A percentile compares a stretch with the other conserved stretches of the same genome.
phyloP scores from a whole-genome alignment of 345 rosid species.

The Alliaria petiolata region DNA sequence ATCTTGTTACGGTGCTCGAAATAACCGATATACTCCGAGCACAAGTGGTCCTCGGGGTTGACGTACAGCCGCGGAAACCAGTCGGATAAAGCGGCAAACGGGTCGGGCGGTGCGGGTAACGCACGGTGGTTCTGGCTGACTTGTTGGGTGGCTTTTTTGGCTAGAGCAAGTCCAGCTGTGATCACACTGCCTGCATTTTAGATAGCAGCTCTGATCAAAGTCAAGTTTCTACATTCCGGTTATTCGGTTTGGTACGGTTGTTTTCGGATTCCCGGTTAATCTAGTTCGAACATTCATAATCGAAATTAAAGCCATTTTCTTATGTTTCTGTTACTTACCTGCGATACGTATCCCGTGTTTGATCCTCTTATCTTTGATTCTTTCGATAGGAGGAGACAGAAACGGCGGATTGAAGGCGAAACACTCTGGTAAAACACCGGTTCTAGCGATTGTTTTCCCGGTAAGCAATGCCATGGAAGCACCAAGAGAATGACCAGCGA shows the following conservation, averaged over 20 bases:
- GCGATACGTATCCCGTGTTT: constrained; percentile 69
- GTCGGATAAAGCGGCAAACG: constrained; percentile 48
- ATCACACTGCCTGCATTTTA: constrained; percentile 54
- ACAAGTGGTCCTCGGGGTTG: constrained; percentile 61
- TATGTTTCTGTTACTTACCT: constrained; percentile 43
- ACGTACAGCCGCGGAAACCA: constrained; percentile 70
- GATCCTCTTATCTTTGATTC: constrained; percentile 58
- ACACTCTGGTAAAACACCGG: constrained; percentile 49
- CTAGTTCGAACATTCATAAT: too few species aligned
- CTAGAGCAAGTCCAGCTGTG: constrained; percentile 79
- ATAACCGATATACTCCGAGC: constrained; percentile 81
- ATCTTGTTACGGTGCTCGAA: constrained; percentile 85
- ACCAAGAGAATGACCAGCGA: constrained; percentile 94
- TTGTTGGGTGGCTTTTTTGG: constrained; percentile 41
- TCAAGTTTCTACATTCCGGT: background rate
- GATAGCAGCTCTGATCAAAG: too few species aligned
- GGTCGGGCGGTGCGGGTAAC: constrained; percentile 43
- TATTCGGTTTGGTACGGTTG: background rate
- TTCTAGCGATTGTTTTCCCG: constrained; percentile 70
- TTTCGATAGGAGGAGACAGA: constrained; percentile 70
- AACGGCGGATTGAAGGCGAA: constrained; percentile 87
- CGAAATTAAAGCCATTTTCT: too few species aligned
- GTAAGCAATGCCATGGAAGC: constrained; percentile 77
- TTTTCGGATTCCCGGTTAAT: background rate
- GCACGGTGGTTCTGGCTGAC: constrained; percentile 39